These are phyloP conservation scores for Botryotinia globosa DNA, from an alignment of 2,329 filamentous ascomycete genomes.

Conservation along the genomic window DNA sequence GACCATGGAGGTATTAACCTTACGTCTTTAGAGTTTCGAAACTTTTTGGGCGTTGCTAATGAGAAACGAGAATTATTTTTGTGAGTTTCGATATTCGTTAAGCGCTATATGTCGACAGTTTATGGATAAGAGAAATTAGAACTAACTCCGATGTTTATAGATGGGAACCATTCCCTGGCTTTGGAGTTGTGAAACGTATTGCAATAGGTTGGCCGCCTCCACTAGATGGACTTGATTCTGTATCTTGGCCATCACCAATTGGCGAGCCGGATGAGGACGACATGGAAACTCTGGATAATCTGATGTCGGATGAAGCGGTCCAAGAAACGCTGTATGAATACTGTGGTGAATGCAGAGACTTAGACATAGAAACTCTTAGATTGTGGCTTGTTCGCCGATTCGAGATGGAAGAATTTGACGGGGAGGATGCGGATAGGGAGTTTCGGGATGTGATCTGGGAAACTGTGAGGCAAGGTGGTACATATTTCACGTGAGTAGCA, in stretches of 20 bases:
- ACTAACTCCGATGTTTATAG: background rate
- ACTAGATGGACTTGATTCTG: background rate
- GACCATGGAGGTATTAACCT: background rate
- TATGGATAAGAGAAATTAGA: background rate
- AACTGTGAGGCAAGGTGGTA: background rate
- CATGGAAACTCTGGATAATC: constrained; percentile 2
- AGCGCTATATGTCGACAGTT: no score
- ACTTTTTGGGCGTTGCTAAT: constrained; percentile 3
- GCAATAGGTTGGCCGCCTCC: background rate
- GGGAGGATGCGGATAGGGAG: background rate
- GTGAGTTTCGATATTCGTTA: background rate
- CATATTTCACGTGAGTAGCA: constrained; percentile 8
- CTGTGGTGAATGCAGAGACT: constrained; percentile 1
- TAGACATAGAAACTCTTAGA: constrained; percentile 1
- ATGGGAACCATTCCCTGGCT: constrained; percentile 7
- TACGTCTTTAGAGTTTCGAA: background rate
- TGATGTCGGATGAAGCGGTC: constrained; percentile 1
- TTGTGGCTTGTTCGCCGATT: background rate
- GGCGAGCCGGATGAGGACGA: background rate
- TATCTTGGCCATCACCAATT: background rate
- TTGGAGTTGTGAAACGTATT: constrained; percentile 1
- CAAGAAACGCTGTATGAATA: background rate
- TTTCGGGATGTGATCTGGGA: background rate
- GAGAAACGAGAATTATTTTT: constrained; percentile 3
- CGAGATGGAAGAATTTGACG: background rate